These are phyloP conservation scores for Chaetomium strumarium DNA, from an alignment of 2,329 filamentous ascomycete species.

Conservation along the genomic window DNA sequence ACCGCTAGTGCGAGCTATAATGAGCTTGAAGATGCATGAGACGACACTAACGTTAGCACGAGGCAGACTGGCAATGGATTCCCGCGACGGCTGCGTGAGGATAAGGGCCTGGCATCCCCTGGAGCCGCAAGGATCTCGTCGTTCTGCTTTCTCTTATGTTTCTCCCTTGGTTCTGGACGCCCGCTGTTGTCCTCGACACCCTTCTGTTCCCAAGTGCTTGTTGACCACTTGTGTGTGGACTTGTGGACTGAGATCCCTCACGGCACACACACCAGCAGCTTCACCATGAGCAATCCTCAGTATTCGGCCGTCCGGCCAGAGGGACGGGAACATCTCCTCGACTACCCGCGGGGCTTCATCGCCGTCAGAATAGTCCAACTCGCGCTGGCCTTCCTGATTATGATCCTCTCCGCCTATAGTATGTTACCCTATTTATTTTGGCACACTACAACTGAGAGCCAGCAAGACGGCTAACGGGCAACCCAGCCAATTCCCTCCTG, in stretches of 20 bases:
- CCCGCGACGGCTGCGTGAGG: background rate
- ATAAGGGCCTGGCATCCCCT: no score
- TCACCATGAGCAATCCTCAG: background rate
- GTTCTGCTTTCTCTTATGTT: no score
- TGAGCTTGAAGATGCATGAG: background rate
- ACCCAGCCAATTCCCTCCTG: conserved; percentile 4
- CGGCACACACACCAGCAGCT: background rate
- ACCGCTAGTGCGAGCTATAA: background rate
- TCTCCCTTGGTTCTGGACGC: no score
- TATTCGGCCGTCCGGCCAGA: conserved; percentile 23
- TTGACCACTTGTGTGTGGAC: background rate
- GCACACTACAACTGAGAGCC: background rate
- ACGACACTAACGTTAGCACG: background rate
- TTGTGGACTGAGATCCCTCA: background rate
- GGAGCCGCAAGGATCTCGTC: no score
- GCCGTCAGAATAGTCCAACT: conserved; percentile 41
- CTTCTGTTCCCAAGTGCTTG: no score
- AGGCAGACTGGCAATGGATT: background rate
- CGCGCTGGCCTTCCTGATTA: conserved; percentile 38
- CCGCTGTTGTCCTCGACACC: no score
- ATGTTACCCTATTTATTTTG: conserved; percentile 17
- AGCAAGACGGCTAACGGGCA: background rate
- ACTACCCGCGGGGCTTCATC: conserved; percentile 40
- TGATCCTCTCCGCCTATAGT: conserved; percentile 44
- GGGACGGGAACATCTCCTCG: conserved; percentile 42